Evolutionary conservation across 257 asterid species (phyloP).

Genomic region (Orobanche coerulescens): DNA sequence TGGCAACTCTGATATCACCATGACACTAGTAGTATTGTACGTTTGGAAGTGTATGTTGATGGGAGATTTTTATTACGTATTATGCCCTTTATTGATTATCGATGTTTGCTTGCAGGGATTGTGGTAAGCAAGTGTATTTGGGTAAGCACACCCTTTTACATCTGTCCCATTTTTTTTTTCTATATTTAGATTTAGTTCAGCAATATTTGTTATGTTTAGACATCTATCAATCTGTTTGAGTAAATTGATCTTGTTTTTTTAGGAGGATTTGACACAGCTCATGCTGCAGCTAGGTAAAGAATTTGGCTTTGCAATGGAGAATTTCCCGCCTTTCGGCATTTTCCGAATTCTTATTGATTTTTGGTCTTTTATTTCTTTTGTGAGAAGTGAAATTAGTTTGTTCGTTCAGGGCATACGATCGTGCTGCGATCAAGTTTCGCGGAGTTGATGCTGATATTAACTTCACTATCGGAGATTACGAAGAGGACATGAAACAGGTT

Average conservation of each 20-base stretch:
- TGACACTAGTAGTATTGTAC: constrained; percentile 12
- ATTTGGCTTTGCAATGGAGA: neutral
- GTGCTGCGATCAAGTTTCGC: constrained; percentile 82
- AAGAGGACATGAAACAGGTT: constrained; percentile 74
- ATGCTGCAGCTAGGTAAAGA: constrained; percentile 82
- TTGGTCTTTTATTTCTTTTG: constrained; percentile 1
- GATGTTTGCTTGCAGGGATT: constrained; percentile 65
- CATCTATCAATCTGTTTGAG: constrained; percentile 3
- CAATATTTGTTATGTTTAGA: neutral
- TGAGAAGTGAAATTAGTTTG: neutral
- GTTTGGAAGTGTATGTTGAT: constrained; percentile 10
- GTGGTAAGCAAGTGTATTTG: constrained; percentile 91
- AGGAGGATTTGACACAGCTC: constrained; percentile 99
- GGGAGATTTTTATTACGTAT: neutral
- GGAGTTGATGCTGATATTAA: constrained; percentile 87
- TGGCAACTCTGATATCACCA: too few species aligned
- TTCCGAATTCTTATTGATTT: constrained; percentile 10
- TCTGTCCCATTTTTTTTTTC: neutral
- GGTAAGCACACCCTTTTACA: constrained; percentile 42
- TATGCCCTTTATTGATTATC: constrained; percentile 17
- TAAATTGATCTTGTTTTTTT: constrained; percentile 21
- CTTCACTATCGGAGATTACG: constrained; percentile 56
- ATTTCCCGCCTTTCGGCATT: constrained; percentile 4
- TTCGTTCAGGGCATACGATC: constrained; percentile 64
- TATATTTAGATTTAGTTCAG: neutral